Evolutionary conservation across 1,284 basidiomycete genomes (phyloP), one percentile per base, ranked within the genome.

Genomic region (Sporisorium graminicola): DNA sequence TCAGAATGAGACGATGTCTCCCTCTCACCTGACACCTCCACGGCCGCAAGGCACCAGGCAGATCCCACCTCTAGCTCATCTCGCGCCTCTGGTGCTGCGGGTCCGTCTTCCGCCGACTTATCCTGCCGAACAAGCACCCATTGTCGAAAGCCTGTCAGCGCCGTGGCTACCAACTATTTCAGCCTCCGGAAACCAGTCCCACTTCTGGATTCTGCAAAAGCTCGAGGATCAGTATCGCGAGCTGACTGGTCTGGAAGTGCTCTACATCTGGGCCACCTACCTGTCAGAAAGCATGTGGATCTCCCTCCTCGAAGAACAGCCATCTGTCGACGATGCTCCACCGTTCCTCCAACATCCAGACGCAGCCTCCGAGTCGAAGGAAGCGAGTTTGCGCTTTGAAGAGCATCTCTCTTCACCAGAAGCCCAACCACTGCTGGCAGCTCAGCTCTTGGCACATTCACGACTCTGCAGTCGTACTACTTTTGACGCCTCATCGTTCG

Each of bases 221-320:
- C 66, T 78, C 18, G 44, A 51, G 3, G 51, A 67, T 35, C 73
- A 73, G 54, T 75, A 58, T 46, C 55, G 44, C 3, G 62, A 78
- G 54, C 24, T 60, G 7, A 56, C 27, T 4, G 77, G 74, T 20
- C 26, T 65, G 50, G 77, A 78, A 29, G 60, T 69, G 16, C 59
- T 78, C n/a, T 78, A 68, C 50, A 61, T 61, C 4, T 78, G 77
- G 77, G 69, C 58, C 1, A 63, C 64, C 1, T 73, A 57, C 43
- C 52, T 78, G 10, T 26, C 51, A 13, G 77, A 78, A 37, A 64
- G 66, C 6, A 18, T 78, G 22, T 78, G 77, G 77, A 43, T 43
- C 4, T 52, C 65, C 27, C 24, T 75, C 0, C 51, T 75, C 24
- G 57, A 60, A 56, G 58, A 51, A 12, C 43, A 20, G 5, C 20